A percentile compares a stretch with the other conserved stretches of the same genome.
These are phyloP conservation scores for Ophiostoma angusticollis DNA, from an alignment of 2,329 filamentous ascomycete species.

Conservation along the genomic window DNA sequence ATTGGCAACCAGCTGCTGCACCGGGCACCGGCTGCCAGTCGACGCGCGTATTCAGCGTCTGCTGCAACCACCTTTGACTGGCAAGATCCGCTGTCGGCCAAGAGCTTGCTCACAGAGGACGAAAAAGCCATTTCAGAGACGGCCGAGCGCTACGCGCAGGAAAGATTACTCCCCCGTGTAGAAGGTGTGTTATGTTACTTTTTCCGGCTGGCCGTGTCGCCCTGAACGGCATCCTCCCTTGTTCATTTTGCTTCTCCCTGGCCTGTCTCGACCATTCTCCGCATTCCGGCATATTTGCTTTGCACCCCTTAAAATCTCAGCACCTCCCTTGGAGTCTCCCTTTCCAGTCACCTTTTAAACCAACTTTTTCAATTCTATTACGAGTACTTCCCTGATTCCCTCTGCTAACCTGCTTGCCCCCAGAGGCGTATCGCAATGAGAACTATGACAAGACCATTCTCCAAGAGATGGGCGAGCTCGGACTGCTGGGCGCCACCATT, in stretches of 20 bases:
- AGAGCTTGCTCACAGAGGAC: constrained; percentile 73
- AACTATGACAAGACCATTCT: constrained; percentile 69
- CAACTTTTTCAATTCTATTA: not conserved
- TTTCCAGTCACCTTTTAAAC: not conserved
- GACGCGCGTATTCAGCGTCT: constrained; percentile 10
- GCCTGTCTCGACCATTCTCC: not conserved
- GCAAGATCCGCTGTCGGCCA: constrained; percentile 72
- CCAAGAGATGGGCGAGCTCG: constrained; percentile 75
- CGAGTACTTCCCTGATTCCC: not conserved
- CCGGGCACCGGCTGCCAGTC: constrained; percentile 3
- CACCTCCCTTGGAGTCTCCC: not conserved
- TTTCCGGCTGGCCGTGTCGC: too few relatives aligned
- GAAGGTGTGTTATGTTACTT: constrained; percentile 48
- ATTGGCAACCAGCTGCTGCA: constrained; percentile 10
- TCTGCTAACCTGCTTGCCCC: not conserved
- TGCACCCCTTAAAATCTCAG: too few relatives aligned
- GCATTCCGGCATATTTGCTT: not conserved
- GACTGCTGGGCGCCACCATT: constrained; percentile 68
- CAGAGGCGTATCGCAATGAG: constrained; percentile 54
- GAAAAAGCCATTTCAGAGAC: constrained; percentile 83
- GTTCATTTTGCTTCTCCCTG: too few relatives aligned
- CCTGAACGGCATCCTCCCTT: too few relatives aligned
- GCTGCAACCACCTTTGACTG: constrained; percentile 53
- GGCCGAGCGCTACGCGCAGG: constrained; percentile 87
- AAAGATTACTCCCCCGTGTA: constrained; percentile 72